Percentiles rank a stretch among this genome's conserved stretches.
These are phyloP conservation scores for Alternaria angustiovoidea DNA, from an alignment of 2,329 filamentous ascomycete genomes.

Conservation along the genomic window DNA sequence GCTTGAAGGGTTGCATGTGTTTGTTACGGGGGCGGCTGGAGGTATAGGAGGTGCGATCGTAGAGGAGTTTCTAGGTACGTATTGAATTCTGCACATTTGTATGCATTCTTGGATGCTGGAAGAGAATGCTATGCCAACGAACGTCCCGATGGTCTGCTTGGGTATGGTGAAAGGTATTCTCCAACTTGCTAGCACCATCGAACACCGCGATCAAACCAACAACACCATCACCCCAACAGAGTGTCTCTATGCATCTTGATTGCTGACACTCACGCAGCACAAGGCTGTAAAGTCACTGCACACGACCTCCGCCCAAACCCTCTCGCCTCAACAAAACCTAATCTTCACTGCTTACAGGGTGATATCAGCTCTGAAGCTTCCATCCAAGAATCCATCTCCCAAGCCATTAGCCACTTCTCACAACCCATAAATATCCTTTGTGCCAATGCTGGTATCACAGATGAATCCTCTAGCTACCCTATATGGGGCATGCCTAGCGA, in stretches of 20 bases:
- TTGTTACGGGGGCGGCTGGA: conserved; percentile 63
- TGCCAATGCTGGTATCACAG: conserved; percentile 62
- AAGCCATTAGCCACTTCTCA: conserved; percentile 57
- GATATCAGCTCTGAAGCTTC: conserved; percentile 60
- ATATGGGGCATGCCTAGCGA: conserved; percentile 63
- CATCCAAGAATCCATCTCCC: conserved; percentile 52
- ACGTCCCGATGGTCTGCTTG: neutral
- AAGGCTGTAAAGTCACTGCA: conserved; percentile 64
- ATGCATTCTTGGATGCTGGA: neutral
- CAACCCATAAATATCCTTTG: conserved; percentile 61
- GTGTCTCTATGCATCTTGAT: neutral
- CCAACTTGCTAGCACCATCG: neutral
- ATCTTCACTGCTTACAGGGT: conserved; percentile 55
- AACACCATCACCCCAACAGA: neutral
- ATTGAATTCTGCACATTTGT: neutral
- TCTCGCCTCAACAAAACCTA: conserved; percentile 35
- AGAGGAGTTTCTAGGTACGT: conserved; percentile 60
- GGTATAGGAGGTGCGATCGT: conserved; percentile 61
- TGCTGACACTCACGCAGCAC: conserved; percentile 46
- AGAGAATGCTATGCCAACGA: neutral
- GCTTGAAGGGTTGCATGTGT: conserved; percentile 60
- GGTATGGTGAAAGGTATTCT: neutral
- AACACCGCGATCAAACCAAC: neutral
- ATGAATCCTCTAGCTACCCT: conserved; percentile 57
- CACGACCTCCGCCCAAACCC: conserved; percentile 57